Conservation (phyloP, 2,329 filamentous ascomycete species). For the Aschersonia sp. region DNA sequence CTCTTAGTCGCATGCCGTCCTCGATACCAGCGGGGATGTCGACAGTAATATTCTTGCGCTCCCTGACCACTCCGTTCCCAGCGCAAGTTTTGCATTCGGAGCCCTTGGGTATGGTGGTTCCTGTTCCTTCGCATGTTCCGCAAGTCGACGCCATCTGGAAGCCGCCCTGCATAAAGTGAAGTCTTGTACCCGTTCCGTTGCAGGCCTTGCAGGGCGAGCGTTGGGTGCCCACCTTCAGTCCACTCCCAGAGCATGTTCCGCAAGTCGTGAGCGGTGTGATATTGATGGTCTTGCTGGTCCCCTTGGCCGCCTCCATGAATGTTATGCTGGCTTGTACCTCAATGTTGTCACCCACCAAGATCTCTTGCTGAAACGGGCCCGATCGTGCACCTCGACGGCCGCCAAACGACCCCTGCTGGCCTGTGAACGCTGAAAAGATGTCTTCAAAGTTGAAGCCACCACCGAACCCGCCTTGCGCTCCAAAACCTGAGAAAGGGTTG, state of each 20-base stretch:
- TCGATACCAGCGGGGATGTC: conserved; percentile 94
- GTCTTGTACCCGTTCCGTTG: conserved; percentile 70
- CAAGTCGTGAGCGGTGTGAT: conserved; percentile 74
- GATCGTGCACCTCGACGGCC: conserved; percentile 32
- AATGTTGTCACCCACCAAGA: conserved; percentile 88
- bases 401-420: conserved; percentile 38
- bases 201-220: conserved; percentile 63
- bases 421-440: conserved; percentile 76
- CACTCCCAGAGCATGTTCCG: conserved; percentile 68
- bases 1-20: conserved; percentile 82
- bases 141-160: conserved; percentile 96
- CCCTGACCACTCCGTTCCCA: conserved; percentile 72
- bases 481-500: conserved; percentile 42
- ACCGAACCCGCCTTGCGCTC: conserved; percentile 50
- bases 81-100: conserved; percentile 67
- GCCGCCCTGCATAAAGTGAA: conserved; percentile 80
- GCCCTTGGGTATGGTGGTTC: conserved; percentile 60
- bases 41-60: conserved; percentile 69
- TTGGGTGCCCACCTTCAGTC: conserved; percentile 68
- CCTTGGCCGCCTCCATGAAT: conserved; percentile 93
- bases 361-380: conserved; percentile 60
- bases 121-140: conserved; percentile 63
- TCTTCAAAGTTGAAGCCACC: conserved; percentile 92
- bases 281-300: conserved; percentile 72
- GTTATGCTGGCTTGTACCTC: conserved; percentile 87